Conservation (phyloP, 345 rosid genomes). For the Sisymbrium irio region DNA sequence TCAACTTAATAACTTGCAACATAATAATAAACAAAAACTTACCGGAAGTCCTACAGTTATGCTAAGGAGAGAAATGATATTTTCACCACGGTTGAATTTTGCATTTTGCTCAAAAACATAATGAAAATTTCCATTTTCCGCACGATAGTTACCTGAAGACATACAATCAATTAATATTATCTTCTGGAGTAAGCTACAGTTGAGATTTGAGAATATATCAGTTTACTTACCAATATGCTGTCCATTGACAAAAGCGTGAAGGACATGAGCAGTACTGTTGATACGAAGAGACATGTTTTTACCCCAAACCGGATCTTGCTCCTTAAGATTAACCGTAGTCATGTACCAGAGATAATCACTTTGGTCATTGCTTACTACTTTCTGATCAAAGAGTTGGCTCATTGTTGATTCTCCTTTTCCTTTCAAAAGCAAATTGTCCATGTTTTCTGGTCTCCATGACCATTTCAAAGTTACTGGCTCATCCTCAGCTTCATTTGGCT, state of each 20-base stretch:
- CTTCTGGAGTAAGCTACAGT: neutral
- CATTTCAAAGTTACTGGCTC: constrained; percentile 28
- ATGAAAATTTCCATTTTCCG: constrained; percentile 33
- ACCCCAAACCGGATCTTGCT: constrained; percentile 43
- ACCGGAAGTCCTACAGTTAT: constrained; percentile 62
- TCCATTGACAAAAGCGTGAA: constrained; percentile 66
- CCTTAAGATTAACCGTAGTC: constrained; percentile 44
- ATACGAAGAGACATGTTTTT: constrained; percentile 44
- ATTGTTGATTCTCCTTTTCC: constrained; percentile 34
- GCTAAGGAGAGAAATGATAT: constrained; percentile 52
- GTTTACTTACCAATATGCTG: constrained; percentile 22
- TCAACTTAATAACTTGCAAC: neutral
- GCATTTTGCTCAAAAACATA: constrained; percentile 39
- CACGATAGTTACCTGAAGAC: constrained; percentile 46
- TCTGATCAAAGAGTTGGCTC: constrained; percentile 42
- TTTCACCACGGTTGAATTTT: constrained; percentile 41
- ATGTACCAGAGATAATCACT: constrained; percentile 71
- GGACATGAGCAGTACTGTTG: constrained; percentile 50
- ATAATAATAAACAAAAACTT: neutral
- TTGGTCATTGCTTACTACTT: constrained; percentile 50
- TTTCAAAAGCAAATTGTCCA: constrained; percentile 29
- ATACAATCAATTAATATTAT: neutral
- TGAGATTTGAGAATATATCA: neutral
- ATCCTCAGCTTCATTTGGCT: constrained; percentile 24
- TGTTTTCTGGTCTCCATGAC: constrained; percentile 45